These are phyloP conservation scores for Clathrus columnatus DNA, from an alignment of 768 basidiomycete genomes.

Conservation along the genomic window DNA sequence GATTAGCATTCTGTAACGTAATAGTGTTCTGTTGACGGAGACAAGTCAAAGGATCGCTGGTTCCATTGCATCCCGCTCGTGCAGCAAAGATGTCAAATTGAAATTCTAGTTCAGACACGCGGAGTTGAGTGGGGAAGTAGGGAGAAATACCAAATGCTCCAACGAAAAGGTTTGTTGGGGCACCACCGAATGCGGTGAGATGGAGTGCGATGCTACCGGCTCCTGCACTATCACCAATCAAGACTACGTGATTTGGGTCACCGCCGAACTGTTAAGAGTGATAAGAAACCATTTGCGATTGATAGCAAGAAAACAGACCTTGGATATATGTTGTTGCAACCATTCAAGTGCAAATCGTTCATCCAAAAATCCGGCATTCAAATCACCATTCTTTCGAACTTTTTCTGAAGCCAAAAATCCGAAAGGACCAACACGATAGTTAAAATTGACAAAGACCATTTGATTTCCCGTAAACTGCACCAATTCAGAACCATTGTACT, in stretches of 20 bases:
- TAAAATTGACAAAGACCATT: constrained; percentile 14
- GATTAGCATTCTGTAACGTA: constrained; percentile 27
- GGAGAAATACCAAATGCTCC: constrained; percentile 10
- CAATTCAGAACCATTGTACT: constrained; percentile 13
- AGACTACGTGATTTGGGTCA: constrained; percentile 12
- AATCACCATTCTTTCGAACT: constrained; percentile 28
- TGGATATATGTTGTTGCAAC: constrained; percentile 29
- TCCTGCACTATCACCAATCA: constrained; percentile 13
- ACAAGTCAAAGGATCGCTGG: constrained; percentile 40
- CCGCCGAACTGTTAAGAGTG: constrained; percentile 11
- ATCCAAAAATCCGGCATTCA: constrained; percentile 34
- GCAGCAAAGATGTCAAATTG: constrained; percentile 10
- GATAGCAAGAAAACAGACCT: constrained; percentile 20
- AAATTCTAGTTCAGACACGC: constrained; percentile 7
- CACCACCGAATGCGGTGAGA: constrained; percentile 9
- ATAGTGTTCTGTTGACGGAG: constrained; percentile 25
- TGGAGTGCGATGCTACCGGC: constrained; percentile 13
- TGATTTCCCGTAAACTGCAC: constrained; percentile 9
- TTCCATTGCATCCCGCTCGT: constrained; percentile 48
- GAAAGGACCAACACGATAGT: constrained; percentile 15
- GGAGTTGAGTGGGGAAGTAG: constrained; percentile 6
- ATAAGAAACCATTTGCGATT: not conserved
- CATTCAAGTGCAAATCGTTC: constrained; percentile 34
- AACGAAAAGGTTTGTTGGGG: constrained; percentile 8
- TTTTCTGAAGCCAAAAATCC: constrained; percentile 25